Base-by-base conservation (phyloP, 2,329 filamentous ascomycete genomes). In the Fusarium cyanostomum region DNA sequence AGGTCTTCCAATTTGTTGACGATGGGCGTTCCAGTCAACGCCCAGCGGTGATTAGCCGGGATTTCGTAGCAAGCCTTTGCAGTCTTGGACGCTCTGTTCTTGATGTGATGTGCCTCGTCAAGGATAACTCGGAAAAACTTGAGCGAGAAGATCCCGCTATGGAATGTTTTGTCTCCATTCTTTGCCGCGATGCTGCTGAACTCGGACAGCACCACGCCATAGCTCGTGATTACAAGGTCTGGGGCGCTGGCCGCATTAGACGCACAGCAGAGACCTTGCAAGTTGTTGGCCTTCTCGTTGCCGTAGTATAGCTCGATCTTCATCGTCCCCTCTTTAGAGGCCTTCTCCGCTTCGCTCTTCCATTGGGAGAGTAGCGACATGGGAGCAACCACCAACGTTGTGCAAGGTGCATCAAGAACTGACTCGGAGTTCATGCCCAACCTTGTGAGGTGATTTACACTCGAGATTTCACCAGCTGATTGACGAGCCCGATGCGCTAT, bases 351-450 rank as follows among this genome's bases (percentile, higher is more conserved):
- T 79, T 99, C 95, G 71, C 92, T 96, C 69, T 97, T 91, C 95
- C 95, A 99, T 74, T 99, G 95, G 0, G 94, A 86, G n/a, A 99
- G 83, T 3, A 99, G 81, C 9, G 95, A 98, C 88, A 97, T 98
- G 2, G 95, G 95, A 1, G 95, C 95, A n/a, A 99, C 85, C 0
- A 99, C 94, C 3, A 99, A 80, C 0, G 95, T 99, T 0, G 95
- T 98, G 72, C 90, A 92, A 1, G 93, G 94, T 2, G 94, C 95
- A 50, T 83, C 75, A 42, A 90, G 82, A 4, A 92, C 79, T 2
- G 80, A 79, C 9, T 82, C 75, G 13, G 86, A 84, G 28, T 80
- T 83, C 37, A 82, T 83, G 1, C 86, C 84, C 11, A 92, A 75
- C 49, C 88, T 83, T 7, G 88, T 84, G 6, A 95, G 80, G 39